These are phyloP conservation scores for Trichoderma cornu-damae DNA, from an alignment of 2,329 filamentous ascomycete species.

Conservation along the genomic window DNA sequence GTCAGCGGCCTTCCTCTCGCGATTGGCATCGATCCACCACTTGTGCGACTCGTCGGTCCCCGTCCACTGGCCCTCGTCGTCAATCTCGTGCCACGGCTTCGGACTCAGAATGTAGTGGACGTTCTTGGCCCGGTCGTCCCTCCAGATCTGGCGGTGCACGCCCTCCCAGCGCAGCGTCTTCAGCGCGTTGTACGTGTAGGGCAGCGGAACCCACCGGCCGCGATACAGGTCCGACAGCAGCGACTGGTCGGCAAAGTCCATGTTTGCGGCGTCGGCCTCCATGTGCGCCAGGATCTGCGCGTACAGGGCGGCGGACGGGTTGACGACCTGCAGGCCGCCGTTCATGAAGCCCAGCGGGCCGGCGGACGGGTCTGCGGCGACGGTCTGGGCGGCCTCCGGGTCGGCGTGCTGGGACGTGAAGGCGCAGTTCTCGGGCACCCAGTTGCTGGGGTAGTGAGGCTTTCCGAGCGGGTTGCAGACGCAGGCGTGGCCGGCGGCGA, in stretches of 20 bases:
- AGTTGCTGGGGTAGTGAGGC: constrained; percentile 70
- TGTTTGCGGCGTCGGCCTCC: constrained; percentile 41
- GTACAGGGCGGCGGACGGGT: constrained; percentile 46
- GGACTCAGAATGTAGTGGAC: constrained; percentile 57
- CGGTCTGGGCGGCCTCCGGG: constrained; percentile 43
- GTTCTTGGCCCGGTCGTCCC: constrained; percentile 54
- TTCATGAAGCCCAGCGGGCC: constrained; percentile 47
- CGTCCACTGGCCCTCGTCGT: constrained; percentile 39
- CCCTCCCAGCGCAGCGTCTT: constrained; percentile 53
- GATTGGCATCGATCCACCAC: constrained; percentile 53
- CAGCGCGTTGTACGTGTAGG: constrained; percentile 58
- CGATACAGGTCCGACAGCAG: constrained; percentile 52
- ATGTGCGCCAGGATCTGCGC: constrained; percentile 48
- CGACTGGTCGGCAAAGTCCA: constrained; percentile 57
- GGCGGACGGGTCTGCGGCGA: constrained; percentile 40
- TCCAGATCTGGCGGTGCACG: constrained; percentile 54
- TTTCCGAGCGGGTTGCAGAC: constrained; percentile 79
- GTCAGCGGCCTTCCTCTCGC: constrained; percentile 40
- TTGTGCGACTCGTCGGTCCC: constrained; percentile 45
- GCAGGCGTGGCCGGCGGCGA: constrained; percentile 79
- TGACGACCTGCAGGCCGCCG: constrained; percentile 47
- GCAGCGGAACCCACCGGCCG: constrained; percentile 53
- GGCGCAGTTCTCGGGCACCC: constrained; percentile 54
- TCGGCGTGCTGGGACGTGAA: constrained; percentile 50
- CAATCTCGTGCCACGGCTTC: constrained; percentile 56